A percentile compares a stretch with the other conserved stretches of the same genome.
Conservation (phyloP, 179 eudicot species). For the Beta corolliflora region DNA sequence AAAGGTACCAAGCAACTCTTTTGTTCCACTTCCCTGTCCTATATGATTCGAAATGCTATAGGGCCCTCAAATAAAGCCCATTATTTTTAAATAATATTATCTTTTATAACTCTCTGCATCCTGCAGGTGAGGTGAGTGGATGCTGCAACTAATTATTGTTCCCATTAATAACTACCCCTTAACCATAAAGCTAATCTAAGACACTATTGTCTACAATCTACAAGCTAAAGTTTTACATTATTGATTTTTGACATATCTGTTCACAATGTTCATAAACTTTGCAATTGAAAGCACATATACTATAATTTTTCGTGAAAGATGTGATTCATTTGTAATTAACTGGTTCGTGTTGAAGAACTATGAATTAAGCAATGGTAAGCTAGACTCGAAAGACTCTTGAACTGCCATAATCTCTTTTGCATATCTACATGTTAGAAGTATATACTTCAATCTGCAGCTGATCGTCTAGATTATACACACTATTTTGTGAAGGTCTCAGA, state of each 20-base stretch:
- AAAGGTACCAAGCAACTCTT: slow-evolving; percentile 17
- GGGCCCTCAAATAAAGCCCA: not conserved
- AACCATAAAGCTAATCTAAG: not conserved
- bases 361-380: no score
- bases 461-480: no score
- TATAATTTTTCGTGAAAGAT: no score
- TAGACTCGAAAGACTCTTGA: no score
- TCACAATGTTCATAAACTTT: not conserved
- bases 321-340: no score
- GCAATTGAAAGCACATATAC: not conserved
- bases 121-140: slow-evolving; percentile 15
- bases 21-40: slow-evolving; percentile 19
- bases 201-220: not conserved
- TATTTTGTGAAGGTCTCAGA: no score
- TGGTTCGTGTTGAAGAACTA: no score
- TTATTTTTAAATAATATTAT: slow-evolving; percentile 7
- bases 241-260: not conserved
- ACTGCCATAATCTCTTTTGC: no score
- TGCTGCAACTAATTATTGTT: slow-evolving; percentile 18
- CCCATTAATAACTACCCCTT: not conserved
- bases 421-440: no score
- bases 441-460: no score
- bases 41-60: slow-evolving; percentile 15
- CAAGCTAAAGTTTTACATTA: not conserved
- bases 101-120: not conserved